Conservation (phyloP, 73 alveolate species). For the Symbiodinium natans region DNA sequence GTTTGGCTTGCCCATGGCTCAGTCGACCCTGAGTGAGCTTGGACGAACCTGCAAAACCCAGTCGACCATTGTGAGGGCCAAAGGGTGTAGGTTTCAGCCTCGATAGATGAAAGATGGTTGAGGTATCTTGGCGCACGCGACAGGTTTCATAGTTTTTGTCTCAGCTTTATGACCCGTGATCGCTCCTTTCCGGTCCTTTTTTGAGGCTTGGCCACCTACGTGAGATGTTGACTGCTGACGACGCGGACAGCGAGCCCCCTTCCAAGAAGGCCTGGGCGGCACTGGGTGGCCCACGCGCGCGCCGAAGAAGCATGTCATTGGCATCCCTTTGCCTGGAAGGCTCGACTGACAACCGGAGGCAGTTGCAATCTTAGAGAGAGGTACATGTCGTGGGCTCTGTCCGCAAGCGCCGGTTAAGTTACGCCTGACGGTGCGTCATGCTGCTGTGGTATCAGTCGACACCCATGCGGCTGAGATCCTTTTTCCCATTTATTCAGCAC, state of each 20-base stretch:
- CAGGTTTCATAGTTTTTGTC: too few relatives aligned
- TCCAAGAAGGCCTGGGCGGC: background rate
- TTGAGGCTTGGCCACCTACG: background rate
- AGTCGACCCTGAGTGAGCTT: background rate
- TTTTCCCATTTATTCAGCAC: too few relatives aligned
- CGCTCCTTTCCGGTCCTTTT: background rate
- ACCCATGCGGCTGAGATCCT: too few relatives aligned
- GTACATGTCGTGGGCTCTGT: too few relatives aligned
- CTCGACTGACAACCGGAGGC: background rate
- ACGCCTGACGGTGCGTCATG: too few relatives aligned
- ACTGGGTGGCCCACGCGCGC: too few relatives aligned
- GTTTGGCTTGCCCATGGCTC: conserved; percentile 34
- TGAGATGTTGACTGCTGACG: background rate
- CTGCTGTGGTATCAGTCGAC: too few relatives aligned
- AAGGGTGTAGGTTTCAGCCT: too few relatives aligned
- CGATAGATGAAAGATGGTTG: background rate
- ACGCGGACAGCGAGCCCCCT: background rate
- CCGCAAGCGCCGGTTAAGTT: too few relatives aligned
- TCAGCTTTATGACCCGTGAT: too few relatives aligned
- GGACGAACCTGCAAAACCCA: background rate
- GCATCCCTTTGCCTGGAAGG: background rate
- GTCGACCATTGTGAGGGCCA: too few relatives aligned
- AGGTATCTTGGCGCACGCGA: background rate
- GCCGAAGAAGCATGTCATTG: too few relatives aligned
- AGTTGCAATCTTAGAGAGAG: background rate